Percentiles rank a stretch among this genome's conserved stretches.
phyloP scores from a whole-genome alignment of 768 basidiomycete species.

The Amanita pallidorosea region DNA sequence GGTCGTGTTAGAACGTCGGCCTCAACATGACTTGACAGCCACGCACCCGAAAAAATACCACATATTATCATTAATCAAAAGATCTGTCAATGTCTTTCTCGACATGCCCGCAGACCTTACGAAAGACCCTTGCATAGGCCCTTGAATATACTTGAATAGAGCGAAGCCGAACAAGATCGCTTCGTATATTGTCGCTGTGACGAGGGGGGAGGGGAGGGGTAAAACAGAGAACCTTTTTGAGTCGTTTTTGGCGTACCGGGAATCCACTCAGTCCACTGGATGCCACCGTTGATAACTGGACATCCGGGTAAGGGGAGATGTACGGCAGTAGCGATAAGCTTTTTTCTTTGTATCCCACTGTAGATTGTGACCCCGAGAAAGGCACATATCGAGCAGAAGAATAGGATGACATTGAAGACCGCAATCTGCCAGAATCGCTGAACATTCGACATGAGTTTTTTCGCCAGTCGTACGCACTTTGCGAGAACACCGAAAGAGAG shows the following conservation, averaged over 20 bases:
- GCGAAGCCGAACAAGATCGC: conserved; percentile 29
- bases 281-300: conserved; percentile 27
- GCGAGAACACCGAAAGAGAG: conserved; percentile 29
- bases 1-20: too few relatives aligned
- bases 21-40: not conserved
- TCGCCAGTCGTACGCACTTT: conserved; percentile 15
- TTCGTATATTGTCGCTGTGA: conserved; percentile 27
- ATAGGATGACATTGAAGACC: conserved; percentile 25
- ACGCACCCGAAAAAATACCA: conserved; percentile 25
- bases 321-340: conserved; percentile 24
- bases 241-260: conserved; percentile 6
- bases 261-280: conserved; percentile 35
- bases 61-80: conserved; percentile 28
- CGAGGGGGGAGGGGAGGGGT: too few relatives aligned
- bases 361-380: conserved; percentile 30
- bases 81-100: conserved; percentile 10
- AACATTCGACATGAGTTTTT: not conserved
- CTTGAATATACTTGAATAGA: conserved; percentile 18
- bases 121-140: conserved; percentile 7
- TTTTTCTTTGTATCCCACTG: conserved; percentile 22
- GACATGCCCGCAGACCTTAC: conserved; percentile 7
- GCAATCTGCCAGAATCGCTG: conserved; percentile 18
- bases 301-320: conserved; percentile 29
- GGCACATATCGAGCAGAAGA: conserved; percentile 25
- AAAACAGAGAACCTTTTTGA: not conserved